Percentiles rank a stretch among this genome's conserved stretches.
Evolutionary conservation across 495 filamentous ascomycete species (phyloP).

Genomic region (Ramalina intermedia): DNA sequence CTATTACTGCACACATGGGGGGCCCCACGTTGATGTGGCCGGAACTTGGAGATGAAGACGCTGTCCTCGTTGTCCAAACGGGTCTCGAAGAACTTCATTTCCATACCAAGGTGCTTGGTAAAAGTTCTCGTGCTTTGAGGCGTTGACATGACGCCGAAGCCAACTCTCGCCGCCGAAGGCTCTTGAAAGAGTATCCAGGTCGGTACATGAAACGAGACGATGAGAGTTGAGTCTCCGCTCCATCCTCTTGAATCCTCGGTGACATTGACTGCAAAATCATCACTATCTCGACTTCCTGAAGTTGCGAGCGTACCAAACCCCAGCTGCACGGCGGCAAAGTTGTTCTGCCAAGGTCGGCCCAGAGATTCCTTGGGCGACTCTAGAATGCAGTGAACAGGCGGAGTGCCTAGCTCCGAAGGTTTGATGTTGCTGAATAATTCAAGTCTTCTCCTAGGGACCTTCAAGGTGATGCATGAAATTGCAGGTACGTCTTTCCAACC

Average conservation of each 20-base stretch:
- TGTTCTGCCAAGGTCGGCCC: conserved; percentile 12
- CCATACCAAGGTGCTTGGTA: conserved; percentile 6
- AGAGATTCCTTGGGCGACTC: conserved; percentile 1
- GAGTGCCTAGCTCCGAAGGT: conserved; percentile 8
- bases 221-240: conserved; percentile 22
- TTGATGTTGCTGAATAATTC: conserved; percentile 10
- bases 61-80: conserved; percentile 12
- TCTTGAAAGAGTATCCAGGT: conserved; percentile 16
- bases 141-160: conserved; percentile 13
- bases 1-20: conserved; percentile 2
- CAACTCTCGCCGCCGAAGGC: conserved; percentile 11
- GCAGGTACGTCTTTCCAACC: conserved; percentile 22
- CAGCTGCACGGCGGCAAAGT: conserved; percentile 19
- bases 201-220: conserved; percentile 27
- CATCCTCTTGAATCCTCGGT: conserved; percentile 18
- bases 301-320: conserved; percentile 21
- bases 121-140: conserved; percentile 1
- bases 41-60: conserved; percentile 24
- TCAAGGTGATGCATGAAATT: conserved; percentile 23
- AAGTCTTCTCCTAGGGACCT: conserved; percentile 16
- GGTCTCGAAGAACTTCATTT: conserved; percentile 14
- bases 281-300: conserved; percentile 11
- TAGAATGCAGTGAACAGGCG: conserved; percentile 16
- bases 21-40: conserved; percentile 14
- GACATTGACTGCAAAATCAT: conserved; percentile 18